Base-by-base conservation (phyloP, 148 eudicot species). In the Chenopodium berlandieri region DNA sequence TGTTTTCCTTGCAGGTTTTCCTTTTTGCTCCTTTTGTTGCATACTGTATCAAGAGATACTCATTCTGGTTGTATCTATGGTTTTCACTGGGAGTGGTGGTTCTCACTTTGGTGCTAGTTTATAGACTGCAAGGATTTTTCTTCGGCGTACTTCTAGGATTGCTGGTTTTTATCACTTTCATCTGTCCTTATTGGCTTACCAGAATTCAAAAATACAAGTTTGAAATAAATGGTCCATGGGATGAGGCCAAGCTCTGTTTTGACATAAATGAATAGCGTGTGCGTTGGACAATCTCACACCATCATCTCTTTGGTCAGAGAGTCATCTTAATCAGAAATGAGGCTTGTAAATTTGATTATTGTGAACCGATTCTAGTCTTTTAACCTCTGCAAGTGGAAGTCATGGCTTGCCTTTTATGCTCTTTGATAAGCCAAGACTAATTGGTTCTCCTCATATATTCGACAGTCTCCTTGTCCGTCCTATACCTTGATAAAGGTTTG, bases 201-300 rank as follows among this genome's bases (percentile, higher is more conserved):
- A 89, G 97, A 77, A 92, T 95, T 78, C 98, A 95, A 77, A 91
- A 90, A 84, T 95, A 91, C 86, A 95, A 95, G 89, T 92, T 95
- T 84, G 97, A 95, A 85, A 95, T 93, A 71, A 95, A 95, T 83
- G 98, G 98, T 78, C 98, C 98, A 14, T 92, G 97, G 97, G 98
- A 93, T 82, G 98, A 95, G 87, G 97, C 98, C 75, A 93, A 93
- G 85, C 93, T 95, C 52, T 95, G 97, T 85, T 93, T 95, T 77
- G 88, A 93, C 76, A 87, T 92, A 68, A 92, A 90, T 37, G 96
- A 93, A 58, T 78, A 48, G 13, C 17, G 71, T 40, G 50, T n/a
- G 10, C 54, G 19, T 23, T 25, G 12, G 20, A 44, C 30, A 12
- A 50, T 14, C 56, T 31, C 70, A 14, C 7, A 23, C 25, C 52